Conservation (phyloP, 176 grass and related monocot species). For the Pharus latifolius region DNA sequence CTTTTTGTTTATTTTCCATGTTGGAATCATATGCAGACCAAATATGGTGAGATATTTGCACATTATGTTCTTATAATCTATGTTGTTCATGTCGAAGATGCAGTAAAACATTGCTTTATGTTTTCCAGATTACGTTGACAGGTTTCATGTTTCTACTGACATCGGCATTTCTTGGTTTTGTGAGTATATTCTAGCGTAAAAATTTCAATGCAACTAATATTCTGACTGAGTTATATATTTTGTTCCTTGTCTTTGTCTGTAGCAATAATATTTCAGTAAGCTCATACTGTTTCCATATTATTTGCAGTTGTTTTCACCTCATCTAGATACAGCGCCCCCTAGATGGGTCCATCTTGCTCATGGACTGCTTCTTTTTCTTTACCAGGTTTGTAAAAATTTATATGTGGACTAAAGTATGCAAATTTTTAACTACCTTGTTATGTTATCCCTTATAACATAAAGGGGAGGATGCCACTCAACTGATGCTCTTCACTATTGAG, state of each 20-base stretch:
- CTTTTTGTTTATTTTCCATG: not conserved
- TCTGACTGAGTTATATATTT: not conserved
- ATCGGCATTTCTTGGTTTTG: conserved; percentile 84
- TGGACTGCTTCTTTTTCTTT: conserved; percentile 90
- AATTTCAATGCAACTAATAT: not conserved
- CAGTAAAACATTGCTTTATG: not conserved
- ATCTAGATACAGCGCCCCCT: conserved; percentile 80
- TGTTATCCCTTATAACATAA: not conserved
- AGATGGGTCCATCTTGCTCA: conserved; percentile 98
- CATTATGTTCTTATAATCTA: not conserved
- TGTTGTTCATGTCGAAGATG: conserved; percentile 8
- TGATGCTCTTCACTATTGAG: not conserved
- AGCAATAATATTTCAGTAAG: not conserved
- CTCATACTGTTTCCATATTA: not conserved
- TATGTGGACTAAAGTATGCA: not conserved
- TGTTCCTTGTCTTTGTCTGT: not conserved
- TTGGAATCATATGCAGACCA: conserved; percentile 45
- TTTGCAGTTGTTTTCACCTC: conserved; percentile 78
- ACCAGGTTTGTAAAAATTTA: conserved; percentile 60
- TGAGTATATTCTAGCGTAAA: conserved; percentile 29
- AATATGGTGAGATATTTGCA: conserved; percentile 63
- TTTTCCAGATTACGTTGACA: conserved; percentile 73
- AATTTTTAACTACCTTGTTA: not conserved
- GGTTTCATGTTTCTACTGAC: conserved; percentile 80
- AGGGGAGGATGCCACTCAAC: not conserved